Base-by-base conservation (phyloP, 1,284 basidiomycete genomes). In the Ganoderma lucidum region DNA sequence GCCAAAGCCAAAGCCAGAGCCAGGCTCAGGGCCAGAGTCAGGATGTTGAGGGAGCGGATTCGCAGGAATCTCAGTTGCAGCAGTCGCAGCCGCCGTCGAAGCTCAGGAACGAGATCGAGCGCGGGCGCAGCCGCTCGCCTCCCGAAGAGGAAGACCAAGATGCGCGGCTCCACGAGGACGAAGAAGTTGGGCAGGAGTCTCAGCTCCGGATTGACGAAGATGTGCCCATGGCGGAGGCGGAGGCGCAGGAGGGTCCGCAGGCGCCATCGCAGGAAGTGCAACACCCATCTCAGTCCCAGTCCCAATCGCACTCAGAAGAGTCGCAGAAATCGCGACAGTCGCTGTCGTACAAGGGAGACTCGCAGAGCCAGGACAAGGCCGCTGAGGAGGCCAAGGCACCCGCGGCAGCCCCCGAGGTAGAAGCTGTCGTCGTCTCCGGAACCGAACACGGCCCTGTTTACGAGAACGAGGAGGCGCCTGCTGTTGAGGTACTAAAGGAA, bases 41-140 rank as follows among this genome's bases (percentile, higher is more conserved):
- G 41, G 60, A 55, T 19, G 23, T 23, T 58, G 63, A 61, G 15
- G 64, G 30, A 4, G 63, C 61, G 9, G n/a, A 17, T 1, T 73
- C 71, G 15, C 73, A 74, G 51, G 44, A 62, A 19, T 56, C 53
- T 6, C 70, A 65, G 45, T 19, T 48, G 6, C 71, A 67, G 44
- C 74, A 75, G 59, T 72, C 73, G 1, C 56, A 63, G 62, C 60
- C 32, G 35, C 68, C 61, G 37, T 75, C 75, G 30, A 74, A 71
- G 66, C 68, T 73, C n/a, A 73, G 72, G 32, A 71, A 71, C 62
- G 71, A 74, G 62, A 37, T 74, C 17, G 66, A 48, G 32, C 19
- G 17, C 19, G 23, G 8, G 35, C 35, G 56, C 3, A 59, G 35
- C 10, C 35, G 56, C 10, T 59, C 37, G 0, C 32, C n/a, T 41